A percentile compares a stretch with the other conserved stretches of the same genome.
Evolutionary conservation across 2,329 filamentous ascomycete genomes (phyloP).

Genomic region (Epichloe festucae): DNA sequence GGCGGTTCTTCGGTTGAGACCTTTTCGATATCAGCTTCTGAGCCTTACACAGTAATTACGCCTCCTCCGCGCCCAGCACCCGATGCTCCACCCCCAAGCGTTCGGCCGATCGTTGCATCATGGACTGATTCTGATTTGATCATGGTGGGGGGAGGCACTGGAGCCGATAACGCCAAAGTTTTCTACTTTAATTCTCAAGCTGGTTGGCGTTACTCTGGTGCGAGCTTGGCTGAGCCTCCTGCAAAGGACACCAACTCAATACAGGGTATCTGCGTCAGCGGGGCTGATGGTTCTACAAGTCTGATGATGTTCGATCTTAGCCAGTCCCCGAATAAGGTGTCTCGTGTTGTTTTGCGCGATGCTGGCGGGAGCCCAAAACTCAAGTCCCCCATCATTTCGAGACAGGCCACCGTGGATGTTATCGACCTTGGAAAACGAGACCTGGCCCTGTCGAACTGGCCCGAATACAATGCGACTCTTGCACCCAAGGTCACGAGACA

Average conservation of each 20-base stretch:
- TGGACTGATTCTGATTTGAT: slow-evolving; percentile 61
- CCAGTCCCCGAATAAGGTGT: slow-evolving; percentile 61
- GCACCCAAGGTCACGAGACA: slow-evolving; percentile 51
- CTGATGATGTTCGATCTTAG: slow-evolving; percentile 68
- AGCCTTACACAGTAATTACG: slow-evolving; percentile 50
- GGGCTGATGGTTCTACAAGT: slow-evolving; percentile 64
- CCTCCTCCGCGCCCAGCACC: slow-evolving; percentile 48
- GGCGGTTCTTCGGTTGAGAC: slow-evolving; percentile 54
- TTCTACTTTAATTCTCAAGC: slow-evolving; percentile 53
- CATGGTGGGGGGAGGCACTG: slow-evolving; percentile 55
- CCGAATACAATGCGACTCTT: slow-evolving; percentile 61
- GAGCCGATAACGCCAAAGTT: slow-evolving; percentile 44
- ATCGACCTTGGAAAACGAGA: slow-evolving; percentile 16
- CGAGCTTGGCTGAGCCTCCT: slow-evolving; percentile 48
- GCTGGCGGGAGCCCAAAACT: slow-evolving; percentile 41
- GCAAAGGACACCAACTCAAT: slow-evolving; percentile 41
- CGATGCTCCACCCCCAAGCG: slow-evolving; percentile 19
- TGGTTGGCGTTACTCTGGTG: slow-evolving; percentile 56
- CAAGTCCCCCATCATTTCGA: slow-evolving; percentile 30
- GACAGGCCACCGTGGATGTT: slow-evolving; percentile 16
- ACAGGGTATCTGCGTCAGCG: slow-evolving; percentile 53
- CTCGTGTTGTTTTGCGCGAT: slow-evolving; percentile 53
- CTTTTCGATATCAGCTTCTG: slow-evolving; percentile 55
- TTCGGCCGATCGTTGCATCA: slow-evolving; percentile 57
- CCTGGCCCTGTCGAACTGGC: slow-evolving; percentile 54